Percentiles rank a stretch among this genome's conserved stretches.
Conservation (phyloP, 768 basidiomycete genomes). For the Boletus vermiculosoides region DNA sequence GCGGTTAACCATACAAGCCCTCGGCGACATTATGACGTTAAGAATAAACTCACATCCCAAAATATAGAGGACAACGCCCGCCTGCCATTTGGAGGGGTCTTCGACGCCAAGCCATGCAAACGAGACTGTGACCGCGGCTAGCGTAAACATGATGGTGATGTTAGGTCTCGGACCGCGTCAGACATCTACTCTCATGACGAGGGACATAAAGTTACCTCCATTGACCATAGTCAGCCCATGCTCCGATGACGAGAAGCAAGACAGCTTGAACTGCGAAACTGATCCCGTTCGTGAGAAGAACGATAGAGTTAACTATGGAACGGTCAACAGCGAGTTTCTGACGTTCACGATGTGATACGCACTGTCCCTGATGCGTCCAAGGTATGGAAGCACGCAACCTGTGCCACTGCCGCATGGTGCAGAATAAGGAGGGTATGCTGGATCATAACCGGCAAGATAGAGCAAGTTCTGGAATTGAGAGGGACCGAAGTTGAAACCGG, state of each 20-base stretch:
- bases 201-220: slow-evolving; percentile 52
- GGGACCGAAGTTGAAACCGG: slow-evolving; percentile 70
- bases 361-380: slow-evolving; percentile 62
- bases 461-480: slow-evolving; percentile 75
- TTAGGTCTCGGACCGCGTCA: slow-evolving; percentile 50
- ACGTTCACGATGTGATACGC: slow-evolving; percentile 17
- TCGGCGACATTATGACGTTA: too few relatives aligned
- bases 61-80: slow-evolving; percentile 60
- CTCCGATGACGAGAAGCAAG: slow-evolving; percentile 62
- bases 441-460: slow-evolving; percentile 72
- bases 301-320: slow-evolving; percentile 66
- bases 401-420: slow-evolving; percentile 47
- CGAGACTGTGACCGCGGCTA: slow-evolving; percentile 62
- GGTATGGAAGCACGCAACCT: slow-evolving; percentile 64
- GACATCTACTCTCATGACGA: background rate
- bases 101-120: slow-evolving; percentile 80
- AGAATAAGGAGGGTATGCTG: slow-evolving; percentile 52
- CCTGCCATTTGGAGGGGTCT: slow-evolving; percentile 60
- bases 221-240: slow-evolving; percentile 80
- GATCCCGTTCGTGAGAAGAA: slow-evolving; percentile 75
- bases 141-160: slow-evolving; percentile 72
- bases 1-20: background rate
- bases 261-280: slow-evolving; percentile 76
- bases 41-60: slow-evolving; percentile 50
- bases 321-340: background rate